Evolutionary conservation across 768 basidiomycete genomes (phyloP).

Genomic region (Candolleomyces eurysporus): DNA sequence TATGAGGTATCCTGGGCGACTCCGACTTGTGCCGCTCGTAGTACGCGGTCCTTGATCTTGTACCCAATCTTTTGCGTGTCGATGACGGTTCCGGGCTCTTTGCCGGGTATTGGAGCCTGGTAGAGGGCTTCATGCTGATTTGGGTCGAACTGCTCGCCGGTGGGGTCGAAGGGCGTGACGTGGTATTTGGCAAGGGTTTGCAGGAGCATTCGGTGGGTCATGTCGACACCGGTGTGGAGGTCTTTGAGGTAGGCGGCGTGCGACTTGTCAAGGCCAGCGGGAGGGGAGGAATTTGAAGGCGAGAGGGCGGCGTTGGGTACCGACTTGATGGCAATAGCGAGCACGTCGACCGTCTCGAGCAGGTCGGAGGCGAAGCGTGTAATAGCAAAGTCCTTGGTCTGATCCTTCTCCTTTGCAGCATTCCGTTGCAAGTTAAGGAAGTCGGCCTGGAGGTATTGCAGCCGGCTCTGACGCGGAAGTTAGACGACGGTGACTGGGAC

Average conservation of each 20-base stretch:
- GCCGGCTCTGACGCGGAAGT: constrained; percentile 59
- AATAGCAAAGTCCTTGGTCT: constrained; percentile 92
- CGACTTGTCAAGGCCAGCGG: constrained; percentile 46
- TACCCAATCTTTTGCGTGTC: constrained; percentile 91
- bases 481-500: constrained; percentile 3
- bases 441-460: constrained; percentile 93
- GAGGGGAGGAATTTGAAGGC: constrained; percentile 23
- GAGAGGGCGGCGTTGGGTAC: constrained; percentile 55
- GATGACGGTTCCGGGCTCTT: constrained; percentile 85
- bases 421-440: constrained; percentile 94
- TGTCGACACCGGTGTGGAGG: constrained; percentile 82
- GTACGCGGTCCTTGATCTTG: constrained; percentile 89
- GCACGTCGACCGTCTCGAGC: constrained; percentile 88
- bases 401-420: constrained; percentile 85
- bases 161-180: constrained; percentile 88
- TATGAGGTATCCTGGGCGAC: constrained; percentile 74
- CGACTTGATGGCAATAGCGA: constrained; percentile 79
- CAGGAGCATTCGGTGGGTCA: constrained; percentile 87
- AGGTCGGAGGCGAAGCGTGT: constrained; percentile 87
- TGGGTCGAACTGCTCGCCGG: constrained; percentile 92
- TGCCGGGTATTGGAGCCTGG: constrained; percentile 87
- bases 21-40: constrained; percentile 96
- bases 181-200: constrained; percentile 91
- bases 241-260: constrained; percentile 60
- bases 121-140: constrained; percentile 95